These are phyloP conservation scores for Magnusiomyces sp. DNA, from an alignment of 1,139 yeast genomes.

Conservation along the genomic window DNA sequence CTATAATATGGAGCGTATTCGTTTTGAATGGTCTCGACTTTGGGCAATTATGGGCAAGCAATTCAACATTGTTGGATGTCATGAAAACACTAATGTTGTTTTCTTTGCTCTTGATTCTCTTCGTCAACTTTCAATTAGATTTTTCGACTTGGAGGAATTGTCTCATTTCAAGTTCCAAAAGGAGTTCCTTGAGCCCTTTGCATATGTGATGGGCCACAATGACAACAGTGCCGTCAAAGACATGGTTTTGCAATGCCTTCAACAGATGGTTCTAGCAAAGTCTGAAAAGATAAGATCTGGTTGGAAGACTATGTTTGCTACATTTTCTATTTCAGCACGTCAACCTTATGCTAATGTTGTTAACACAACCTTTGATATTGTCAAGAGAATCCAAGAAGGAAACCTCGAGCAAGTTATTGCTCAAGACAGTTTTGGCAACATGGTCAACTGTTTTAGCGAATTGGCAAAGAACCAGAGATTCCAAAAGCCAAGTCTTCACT, in stretches of 20 bases:
- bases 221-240: constrained; percentile 67
- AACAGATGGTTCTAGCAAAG: constrained; percentile 76
- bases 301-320: constrained; percentile 84
- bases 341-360: constrained; percentile 45
- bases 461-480: constrained; percentile 77
- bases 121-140: constrained; percentile 86
- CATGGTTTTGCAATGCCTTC: constrained; percentile 83
- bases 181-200: constrained; percentile 88
- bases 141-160: constrained; percentile 86
- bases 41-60: constrained; percentile 93
- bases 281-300: constrained; percentile 78
- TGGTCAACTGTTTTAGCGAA: constrained; percentile 70
- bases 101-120: constrained; percentile 90
- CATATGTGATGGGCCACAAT: constrained; percentile 64
- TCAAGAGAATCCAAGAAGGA: constrained; percentile 53
- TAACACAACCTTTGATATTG: constrained; percentile 52
- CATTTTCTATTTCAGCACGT: constrained; percentile 57
- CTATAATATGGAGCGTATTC: constrained; percentile 92
- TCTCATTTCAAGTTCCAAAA: constrained; percentile 93
- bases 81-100: constrained; percentile 64
- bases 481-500: constrained; percentile 72
- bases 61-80: constrained; percentile 79
- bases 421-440: constrained; percentile 67
- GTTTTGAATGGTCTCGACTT: constrained; percentile 92
- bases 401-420: constrained; percentile 55